Conservation (phyloP, 202 grass and related monocot genomes). For the Miscanthus sacchariflorus region DNA sequence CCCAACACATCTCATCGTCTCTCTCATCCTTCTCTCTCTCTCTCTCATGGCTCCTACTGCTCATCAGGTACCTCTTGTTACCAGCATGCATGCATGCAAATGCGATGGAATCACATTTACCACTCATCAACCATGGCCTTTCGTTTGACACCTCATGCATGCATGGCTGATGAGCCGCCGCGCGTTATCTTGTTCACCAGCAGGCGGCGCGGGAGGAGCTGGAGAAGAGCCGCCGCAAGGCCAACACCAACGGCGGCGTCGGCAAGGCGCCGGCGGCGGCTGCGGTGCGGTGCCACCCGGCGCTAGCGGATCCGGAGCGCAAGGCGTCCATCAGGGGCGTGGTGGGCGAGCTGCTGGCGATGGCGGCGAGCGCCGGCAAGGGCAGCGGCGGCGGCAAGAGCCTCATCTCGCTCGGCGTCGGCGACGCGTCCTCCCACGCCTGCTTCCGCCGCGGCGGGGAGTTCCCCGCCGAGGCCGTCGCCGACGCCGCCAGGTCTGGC, state of each 20-base stretch:
- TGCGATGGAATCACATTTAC: background rate
- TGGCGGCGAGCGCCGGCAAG: background rate
- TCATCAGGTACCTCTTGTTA: background rate
- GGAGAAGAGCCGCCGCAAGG: background rate
- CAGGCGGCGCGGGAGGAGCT: background rate
- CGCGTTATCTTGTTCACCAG: background rate
- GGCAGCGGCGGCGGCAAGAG: background rate
- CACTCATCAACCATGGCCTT: no score
- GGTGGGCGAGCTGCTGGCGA: constrained; percentile 59
- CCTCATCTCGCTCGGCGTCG: constrained; percentile 90
- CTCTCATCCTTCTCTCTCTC: no score
- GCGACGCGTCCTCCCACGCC: constrained; percentile 69
- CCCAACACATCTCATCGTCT: no score
- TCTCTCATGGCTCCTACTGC: background rate
- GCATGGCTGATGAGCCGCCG: background rate
- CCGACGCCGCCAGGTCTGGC: constrained; percentile 49
- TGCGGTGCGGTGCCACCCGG: constrained; percentile 67
- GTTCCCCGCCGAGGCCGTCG: constrained; percentile 64
- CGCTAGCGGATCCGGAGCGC: constrained; percentile 49
- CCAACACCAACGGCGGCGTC: background rate
- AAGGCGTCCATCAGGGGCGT: constrained; percentile 83
- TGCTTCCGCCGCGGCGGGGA: constrained; percentile 76
- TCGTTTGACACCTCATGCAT: no score
- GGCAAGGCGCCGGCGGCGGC: background rate
- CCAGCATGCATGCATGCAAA: no score